These are phyloP conservation scores for Fusarium robinianum DNA, from an alignment of 2,329 filamentous ascomycete species.

Conservation along the genomic window DNA sequence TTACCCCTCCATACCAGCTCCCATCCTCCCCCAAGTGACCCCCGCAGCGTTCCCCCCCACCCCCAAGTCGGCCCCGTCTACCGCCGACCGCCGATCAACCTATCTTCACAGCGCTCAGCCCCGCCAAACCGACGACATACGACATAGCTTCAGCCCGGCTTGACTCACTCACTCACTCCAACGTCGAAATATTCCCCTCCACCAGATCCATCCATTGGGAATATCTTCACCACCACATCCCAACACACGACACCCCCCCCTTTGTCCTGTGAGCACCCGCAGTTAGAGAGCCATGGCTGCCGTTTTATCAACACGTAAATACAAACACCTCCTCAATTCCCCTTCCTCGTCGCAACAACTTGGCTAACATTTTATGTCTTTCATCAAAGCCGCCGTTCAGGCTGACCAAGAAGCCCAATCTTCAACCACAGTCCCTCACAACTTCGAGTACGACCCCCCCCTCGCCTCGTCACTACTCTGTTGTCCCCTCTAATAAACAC, in stretches of 20 bases:
- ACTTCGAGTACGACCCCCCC: conserved; percentile 36
- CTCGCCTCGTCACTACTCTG: not conserved
- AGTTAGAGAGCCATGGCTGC: conserved; percentile 22
- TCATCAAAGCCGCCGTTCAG: conserved; percentile 17
- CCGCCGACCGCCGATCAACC: not conserved
- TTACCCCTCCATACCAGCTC: not conserved
- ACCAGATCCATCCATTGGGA: conserved; percentile 22
- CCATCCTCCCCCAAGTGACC: not conserved
- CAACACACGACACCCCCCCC: not conserved
- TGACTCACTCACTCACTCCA: conserved; percentile 35
- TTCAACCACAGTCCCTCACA: conserved; percentile 19
- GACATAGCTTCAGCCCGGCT: not conserved
- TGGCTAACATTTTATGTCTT: not conserved
- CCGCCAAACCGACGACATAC: conserved; percentile 27
- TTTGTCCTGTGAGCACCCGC: not conserved
- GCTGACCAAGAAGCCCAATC: conserved; percentile 30
- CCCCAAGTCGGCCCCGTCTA: conserved; percentile 29
- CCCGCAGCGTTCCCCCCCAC: too few species aligned
- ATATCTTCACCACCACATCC: conserved; percentile 23
- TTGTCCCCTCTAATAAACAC: not conserved
- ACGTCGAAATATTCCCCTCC: conserved; percentile 31
- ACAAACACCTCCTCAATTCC: not conserved
- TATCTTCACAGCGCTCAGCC: conserved; percentile 26
- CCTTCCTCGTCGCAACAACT: too few species aligned
- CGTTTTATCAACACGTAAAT: conserved; percentile 24